Evolutionary conservation across 2,329 filamentous ascomycete species (phyloP).

Genomic region (Colletotrichum sp.): DNA sequence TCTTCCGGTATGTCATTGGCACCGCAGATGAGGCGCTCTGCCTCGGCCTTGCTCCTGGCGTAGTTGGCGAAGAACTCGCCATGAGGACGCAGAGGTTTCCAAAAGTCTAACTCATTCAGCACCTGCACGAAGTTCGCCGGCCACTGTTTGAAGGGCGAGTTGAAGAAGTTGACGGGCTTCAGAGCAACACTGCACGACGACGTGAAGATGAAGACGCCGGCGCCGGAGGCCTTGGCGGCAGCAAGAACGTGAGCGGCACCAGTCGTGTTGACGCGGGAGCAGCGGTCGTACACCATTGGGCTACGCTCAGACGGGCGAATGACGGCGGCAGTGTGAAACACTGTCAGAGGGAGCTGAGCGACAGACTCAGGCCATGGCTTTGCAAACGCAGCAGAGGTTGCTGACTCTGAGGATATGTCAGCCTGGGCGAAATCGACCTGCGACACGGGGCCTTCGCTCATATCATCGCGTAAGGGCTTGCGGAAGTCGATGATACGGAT

Average conservation of each 20-base stretch:
- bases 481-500: slow-evolving; percentile 61
- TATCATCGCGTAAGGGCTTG: slow-evolving; percentile 45
- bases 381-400: slow-evolving; percentile 50
- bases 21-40: slow-evolving; percentile 54
- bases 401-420: slow-evolving; percentile 53
- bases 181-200: slow-evolving; percentile 52
- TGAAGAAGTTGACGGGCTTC: slow-evolving; percentile 45
- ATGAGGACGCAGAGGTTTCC: slow-evolving; percentile 40
- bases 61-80: slow-evolving; percentile 56
- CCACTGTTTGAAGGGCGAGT: slow-evolving; percentile 45
- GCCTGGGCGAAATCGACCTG: slow-evolving; percentile 49
- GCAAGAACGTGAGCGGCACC: slow-evolving; percentile 55
- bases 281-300: slow-evolving; percentile 46
- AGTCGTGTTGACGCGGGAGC: slow-evolving; percentile 52
- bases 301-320: slow-evolving; percentile 57
- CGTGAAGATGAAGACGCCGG: slow-evolving; percentile 57
- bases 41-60: slow-evolving; percentile 54
- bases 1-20: slow-evolving; percentile 36
- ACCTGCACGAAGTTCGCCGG: slow-evolving; percentile 49
- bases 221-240: slow-evolving; percentile 49
- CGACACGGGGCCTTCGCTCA: slow-evolving; percentile 38
- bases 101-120: slow-evolving; percentile 49
- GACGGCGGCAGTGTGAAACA: slow-evolving; percentile 62
- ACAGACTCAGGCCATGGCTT: slow-evolving; percentile 49
- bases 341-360: slow-evolving; percentile 53